Evolutionary conservation across 805 yeast species (phyloP).

Genomic region (Ogataea saltuana): DNA sequence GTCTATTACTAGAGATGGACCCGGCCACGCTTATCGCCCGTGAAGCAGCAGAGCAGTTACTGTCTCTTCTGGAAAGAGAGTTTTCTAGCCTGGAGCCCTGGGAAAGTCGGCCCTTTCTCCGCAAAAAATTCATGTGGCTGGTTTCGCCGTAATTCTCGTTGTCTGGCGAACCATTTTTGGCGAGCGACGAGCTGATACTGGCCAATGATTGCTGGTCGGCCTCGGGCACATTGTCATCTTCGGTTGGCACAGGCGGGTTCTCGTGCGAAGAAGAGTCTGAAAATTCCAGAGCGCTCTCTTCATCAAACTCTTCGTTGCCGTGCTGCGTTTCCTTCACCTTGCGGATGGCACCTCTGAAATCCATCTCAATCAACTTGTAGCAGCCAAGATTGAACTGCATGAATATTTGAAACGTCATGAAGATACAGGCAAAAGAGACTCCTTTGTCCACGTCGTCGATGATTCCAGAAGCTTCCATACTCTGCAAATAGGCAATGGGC

Average conservation of each 20-base stretch:
- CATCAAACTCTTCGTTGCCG: conserved; percentile 20
- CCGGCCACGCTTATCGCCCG: conserved; percentile 8
- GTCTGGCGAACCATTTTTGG: not conserved
- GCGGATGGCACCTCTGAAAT: conserved; percentile 47
- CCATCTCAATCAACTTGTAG: conserved; percentile 66
- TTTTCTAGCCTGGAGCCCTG: conserved; percentile 1
- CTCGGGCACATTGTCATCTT: no score
- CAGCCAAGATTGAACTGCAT: conserved; percentile 76
- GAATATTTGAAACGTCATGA: conserved; percentile 65
- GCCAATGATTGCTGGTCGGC: conserved; percentile 3
- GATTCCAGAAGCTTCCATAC: conserved; percentile 61
- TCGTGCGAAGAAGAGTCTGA: no score
- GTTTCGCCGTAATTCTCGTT: conserved; percentile 3
- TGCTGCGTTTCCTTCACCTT: conserved; percentile 28
- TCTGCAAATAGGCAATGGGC: conserved; percentile 81
- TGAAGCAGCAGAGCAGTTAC: conserved; percentile 9
- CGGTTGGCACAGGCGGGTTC: no score
- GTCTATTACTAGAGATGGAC: conserved; percentile 13
- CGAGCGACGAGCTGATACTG: conserved; percentile 16
- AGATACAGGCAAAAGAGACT: conserved; percentile 80
- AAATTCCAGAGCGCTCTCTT: conserved; percentile 21
- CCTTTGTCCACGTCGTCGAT: conserved; percentile 70
- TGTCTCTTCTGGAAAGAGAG: conserved; percentile 9
- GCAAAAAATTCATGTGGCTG: conserved; percentile 7
- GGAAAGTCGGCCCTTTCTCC: conserved; percentile 4